phyloP scores from a whole-genome alignment of 148 eudicot species.

The Diospyros kaki region DNA sequence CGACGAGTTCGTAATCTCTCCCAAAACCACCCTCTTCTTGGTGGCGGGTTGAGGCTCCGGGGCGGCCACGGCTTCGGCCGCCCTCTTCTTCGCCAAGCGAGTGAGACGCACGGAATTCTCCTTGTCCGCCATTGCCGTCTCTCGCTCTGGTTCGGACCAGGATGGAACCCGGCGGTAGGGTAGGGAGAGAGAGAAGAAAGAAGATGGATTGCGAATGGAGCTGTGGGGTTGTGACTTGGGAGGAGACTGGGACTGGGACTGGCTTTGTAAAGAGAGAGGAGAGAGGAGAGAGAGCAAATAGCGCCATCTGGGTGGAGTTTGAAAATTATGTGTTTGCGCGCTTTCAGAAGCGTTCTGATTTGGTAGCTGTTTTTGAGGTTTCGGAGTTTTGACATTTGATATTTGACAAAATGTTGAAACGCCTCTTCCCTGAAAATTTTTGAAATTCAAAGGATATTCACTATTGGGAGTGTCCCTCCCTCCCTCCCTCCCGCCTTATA shows the following conservation, averaged over 20 bases:
- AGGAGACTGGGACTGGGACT: no score
- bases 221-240: no score
- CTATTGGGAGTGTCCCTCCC: no score
- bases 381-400: background rate
- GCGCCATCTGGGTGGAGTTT: no score
- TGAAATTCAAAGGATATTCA: background rate
- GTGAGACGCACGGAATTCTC: constrained; percentile 71
- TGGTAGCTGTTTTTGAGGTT: no score
- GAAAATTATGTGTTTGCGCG: no score
- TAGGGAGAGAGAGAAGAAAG: background rate
- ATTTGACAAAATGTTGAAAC: background rate
- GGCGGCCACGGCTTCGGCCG: constrained; percentile 27
- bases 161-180: background rate
- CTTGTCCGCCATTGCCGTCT: constrained; percentile 46
- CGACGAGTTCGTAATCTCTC: constrained; percentile 47
- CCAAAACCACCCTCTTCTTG: constrained; percentile 67
- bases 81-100: constrained; percentile 57
- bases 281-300: no score
- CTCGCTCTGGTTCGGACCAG: background rate
- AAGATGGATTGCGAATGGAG: background rate
- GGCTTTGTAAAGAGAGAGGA: no score
- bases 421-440: background rate
- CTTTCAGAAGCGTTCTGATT: no score
- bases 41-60: constrained; percentile 12
- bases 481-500: no score